Conservation (phyloP, 768 basidiomycete species). For the Panaeolus papilionaceus region DNA sequence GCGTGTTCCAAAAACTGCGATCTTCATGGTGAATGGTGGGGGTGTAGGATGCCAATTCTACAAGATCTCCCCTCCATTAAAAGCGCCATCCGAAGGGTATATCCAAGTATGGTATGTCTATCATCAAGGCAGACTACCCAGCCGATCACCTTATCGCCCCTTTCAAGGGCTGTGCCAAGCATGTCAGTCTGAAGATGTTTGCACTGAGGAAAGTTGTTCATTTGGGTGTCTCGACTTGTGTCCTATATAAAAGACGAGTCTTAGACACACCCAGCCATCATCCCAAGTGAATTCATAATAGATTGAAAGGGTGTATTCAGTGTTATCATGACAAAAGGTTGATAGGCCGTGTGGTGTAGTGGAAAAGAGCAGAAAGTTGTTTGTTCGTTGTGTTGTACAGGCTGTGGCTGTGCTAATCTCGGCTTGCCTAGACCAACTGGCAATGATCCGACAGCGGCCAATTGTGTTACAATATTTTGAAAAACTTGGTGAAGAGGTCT, state of each 20-base stretch:
- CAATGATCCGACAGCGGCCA: too few relatives aligned
- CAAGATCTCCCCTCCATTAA: neutral
- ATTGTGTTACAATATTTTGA: too few relatives aligned
- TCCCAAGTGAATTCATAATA: neutral
- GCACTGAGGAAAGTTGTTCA: neutral
- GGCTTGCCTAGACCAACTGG: slow-evolving; percentile 1
- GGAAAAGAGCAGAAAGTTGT: neutral
- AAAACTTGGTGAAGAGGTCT: too few relatives aligned
- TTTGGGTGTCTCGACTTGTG: neutral
- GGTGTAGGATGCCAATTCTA: neutral
- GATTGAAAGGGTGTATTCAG: neutral
- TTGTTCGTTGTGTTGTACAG: neutral
- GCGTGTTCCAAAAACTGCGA: slow-evolving; percentile 48
- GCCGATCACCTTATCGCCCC: slow-evolving; percentile 2
- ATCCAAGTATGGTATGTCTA: neutral
- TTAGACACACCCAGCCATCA: neutral
- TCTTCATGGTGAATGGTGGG: slow-evolving; percentile 39
- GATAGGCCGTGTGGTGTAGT: neutral
- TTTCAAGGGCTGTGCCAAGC: slow-evolving; percentile 7
- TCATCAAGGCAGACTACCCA: neutral
- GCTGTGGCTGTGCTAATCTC: neutral
- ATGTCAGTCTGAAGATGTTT: neutral
- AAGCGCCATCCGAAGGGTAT: neutral
- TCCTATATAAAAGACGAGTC: neutral
- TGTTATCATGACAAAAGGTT: neutral